Percentiles rank a stretch among this genome's conserved stretches.
These are phyloP conservation scores for Leccinum disarticulatum DNA, from an alignment of 768 basidiomycete species.

Conservation along the genomic window DNA sequence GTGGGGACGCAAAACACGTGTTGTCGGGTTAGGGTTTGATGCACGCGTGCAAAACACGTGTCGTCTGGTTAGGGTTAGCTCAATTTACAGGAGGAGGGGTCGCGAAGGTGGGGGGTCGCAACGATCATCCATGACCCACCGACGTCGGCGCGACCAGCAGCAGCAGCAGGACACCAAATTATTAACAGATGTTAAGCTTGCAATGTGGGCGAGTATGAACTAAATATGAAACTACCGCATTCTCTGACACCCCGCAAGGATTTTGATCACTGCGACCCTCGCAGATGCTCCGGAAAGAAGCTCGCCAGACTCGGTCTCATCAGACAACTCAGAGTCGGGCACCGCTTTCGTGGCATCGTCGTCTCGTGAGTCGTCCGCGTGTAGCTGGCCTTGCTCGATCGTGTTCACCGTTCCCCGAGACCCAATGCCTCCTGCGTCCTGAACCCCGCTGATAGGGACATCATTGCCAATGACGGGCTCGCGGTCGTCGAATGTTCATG, in stretches of 20 bases:
- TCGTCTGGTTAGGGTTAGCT: background rate
- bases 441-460: constrained; percentile 80
- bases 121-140: background rate
- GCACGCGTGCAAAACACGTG: background rate
- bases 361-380: constrained; percentile 70
- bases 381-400: too few species aligned
- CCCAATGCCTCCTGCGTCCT: constrained; percentile 81
- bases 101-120: background rate
- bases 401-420: constrained; percentile 39
- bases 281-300: constrained; percentile 85
- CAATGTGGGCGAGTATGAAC: constrained; percentile 84
- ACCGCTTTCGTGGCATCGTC: constrained; percentile 88
- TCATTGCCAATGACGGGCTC: constrained; percentile 70
- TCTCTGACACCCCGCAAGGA: constrained; percentile 51
- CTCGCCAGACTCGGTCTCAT: constrained; percentile 84
- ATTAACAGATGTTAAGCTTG: constrained; percentile 41
- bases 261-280: constrained; percentile 96
- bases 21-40: constrained; percentile 29
- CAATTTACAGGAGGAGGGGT: constrained; percentile 1
- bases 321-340: constrained; percentile 77
- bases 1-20: constrained; percentile 30
- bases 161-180: background rate
- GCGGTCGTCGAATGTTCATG: constrained; percentile 99
- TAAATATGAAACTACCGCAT: background rate
- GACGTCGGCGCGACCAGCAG: background rate